These are phyloP conservation scores for Fusarium nodosum DNA, from an alignment of 2,329 filamentous ascomycete species.

Conservation along the genomic window DNA sequence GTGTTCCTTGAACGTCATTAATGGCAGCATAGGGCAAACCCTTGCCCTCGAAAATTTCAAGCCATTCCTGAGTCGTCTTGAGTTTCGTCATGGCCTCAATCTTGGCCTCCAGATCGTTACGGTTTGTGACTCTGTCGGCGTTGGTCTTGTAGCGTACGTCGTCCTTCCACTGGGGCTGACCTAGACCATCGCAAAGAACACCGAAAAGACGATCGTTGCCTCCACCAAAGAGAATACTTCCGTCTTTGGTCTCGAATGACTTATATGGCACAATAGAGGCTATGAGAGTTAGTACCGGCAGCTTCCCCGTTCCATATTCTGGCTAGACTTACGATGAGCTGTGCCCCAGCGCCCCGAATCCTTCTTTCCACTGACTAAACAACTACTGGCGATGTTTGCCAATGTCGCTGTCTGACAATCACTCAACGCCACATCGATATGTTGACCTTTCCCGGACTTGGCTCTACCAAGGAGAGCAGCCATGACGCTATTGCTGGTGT, in stretches of 20 bases:
- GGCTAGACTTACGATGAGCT: constrained; percentile 78
- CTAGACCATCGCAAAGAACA: constrained; percentile 72
- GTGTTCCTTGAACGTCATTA: constrained; percentile 88
- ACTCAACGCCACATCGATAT: constrained; percentile 90
- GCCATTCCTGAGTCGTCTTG: constrained; percentile 89
- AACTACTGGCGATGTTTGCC: constrained; percentile 95
- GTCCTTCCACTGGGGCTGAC: constrained; percentile 70
- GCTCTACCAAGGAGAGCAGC: constrained; percentile 85
- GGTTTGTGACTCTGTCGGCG: constrained; percentile 74
- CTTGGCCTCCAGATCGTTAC: constrained; percentile 79
- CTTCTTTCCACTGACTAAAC: constrained; percentile 86
- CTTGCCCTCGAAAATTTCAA: constrained; percentile 86
- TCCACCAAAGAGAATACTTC: constrained; percentile 77
- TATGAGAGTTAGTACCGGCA: constrained; percentile 52
- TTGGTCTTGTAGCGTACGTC: constrained; percentile 73
- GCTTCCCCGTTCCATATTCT: not conserved
- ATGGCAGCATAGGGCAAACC: constrained; percentile 94
- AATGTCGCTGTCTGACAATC: constrained; percentile 96
- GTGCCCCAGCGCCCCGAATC: constrained; percentile 96
- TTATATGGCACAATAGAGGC: constrained; percentile 98
- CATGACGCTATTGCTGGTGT: constrained; percentile 96
- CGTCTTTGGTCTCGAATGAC: constrained; percentile 81
- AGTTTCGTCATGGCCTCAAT: constrained; percentile 82
- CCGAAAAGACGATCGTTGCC: constrained; percentile 80
- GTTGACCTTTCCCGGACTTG: constrained; percentile 84